Conservation (phyloP, 2,329 filamentous ascomycete genomes). For the Fulvia fulva region DNA sequence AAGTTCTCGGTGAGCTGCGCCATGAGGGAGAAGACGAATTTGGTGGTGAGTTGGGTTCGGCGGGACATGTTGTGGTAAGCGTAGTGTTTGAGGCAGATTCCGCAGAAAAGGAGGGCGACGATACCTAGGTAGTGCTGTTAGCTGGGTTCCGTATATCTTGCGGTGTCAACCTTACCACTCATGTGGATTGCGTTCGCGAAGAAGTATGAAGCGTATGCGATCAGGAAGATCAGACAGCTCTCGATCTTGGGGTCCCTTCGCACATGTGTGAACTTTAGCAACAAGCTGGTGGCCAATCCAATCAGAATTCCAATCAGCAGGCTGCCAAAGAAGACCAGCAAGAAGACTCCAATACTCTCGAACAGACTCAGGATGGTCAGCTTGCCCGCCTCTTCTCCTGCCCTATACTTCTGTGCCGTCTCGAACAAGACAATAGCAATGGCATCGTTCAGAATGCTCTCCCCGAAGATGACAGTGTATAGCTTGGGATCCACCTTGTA, state of each 20-base stretch:
- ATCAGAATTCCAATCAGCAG: constrained; percentile 83
- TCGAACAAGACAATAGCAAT: constrained; percentile 98
- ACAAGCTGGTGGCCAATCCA: constrained; percentile 79
- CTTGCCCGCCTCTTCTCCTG: constrained; percentile 63
- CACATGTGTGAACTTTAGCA: constrained; percentile 92
- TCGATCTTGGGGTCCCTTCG: constrained; percentile 93
- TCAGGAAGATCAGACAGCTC: constrained; percentile 87
- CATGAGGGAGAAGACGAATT: constrained; percentile 93
- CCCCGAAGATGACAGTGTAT: constrained; percentile 97
- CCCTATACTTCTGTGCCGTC: constrained; percentile 88
- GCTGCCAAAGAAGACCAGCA: constrained; percentile 93
- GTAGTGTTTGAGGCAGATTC: constrained; percentile 97
- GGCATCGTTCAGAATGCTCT: constrained; percentile 96
- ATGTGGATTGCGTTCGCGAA: constrained; percentile 94
- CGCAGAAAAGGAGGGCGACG: constrained; percentile 93
- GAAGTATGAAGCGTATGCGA: constrained; percentile 95
- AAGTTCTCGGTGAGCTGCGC: constrained; percentile 97
- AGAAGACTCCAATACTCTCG: constrained; percentile 88
- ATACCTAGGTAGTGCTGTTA: constrained; percentile 59
- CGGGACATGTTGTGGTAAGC: constrained; percentile 99
- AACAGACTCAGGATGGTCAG: constrained; percentile 79
- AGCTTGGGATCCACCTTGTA: constrained; percentile 99
- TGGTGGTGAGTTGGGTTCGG: constrained; percentile 93
- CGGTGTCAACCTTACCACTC: constrained; percentile 65
- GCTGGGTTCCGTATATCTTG: neutral